Percentiles rank a stretch among this genome's conserved stretches.
phyloP scores from a whole-genome alignment of 176 grass and related monocot species.

The sorghum (Sorghum bicolor) region Sorghum_bicolor_NCBIv3 NC_012871.2:13109001-13109500 shows the following conservation, averaged over 20 bases:
- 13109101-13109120: neutral
- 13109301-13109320: neutral
- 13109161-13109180: neutral
- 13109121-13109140: neutral
- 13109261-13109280: neutral
- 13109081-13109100: neutral
- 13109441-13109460: neutral
- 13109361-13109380: neutral
- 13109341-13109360: neutral
- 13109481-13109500: neutral
- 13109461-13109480: neutral
- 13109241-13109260: neutral
- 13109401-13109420: constrained; percentile 6
- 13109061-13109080: neutral
- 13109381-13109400: neutral
- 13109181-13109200: neutral
- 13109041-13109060: neutral
- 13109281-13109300: neutral
- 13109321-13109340: neutral
- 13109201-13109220: neutral
- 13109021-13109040: neutral
- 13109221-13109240: neutral
- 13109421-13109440: neutral
- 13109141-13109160: neutral
- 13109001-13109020: neutral